Percentiles rank a stretch among this genome's conserved stretches.
Evolutionary conservation across 495 filamentous ascomycete species (phyloP).

Genomic region (Neurospora discreta): DNA sequence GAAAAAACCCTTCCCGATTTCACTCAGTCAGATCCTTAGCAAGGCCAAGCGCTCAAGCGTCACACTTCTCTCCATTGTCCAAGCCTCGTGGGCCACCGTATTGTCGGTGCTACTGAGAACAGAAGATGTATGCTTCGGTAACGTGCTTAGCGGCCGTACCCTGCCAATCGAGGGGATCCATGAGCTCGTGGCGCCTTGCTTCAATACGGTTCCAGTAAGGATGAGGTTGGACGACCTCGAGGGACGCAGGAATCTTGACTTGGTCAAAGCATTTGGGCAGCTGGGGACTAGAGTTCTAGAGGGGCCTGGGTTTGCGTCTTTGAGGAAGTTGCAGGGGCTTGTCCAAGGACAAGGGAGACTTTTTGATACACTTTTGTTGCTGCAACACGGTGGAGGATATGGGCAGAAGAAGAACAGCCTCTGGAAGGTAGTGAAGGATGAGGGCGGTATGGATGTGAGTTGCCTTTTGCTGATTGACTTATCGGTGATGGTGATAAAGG

Average conservation of each 20-base stretch:
- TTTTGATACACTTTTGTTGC: constrained; percentile 67
- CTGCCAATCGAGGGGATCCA: constrained; percentile 52
- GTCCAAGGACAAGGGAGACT: constrained; percentile 14
- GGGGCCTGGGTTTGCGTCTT: not conserved
- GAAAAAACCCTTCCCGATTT: not conserved
- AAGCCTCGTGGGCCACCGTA: constrained; percentile 56
- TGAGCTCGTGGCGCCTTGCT: constrained; percentile 69
- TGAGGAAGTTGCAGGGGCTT: not conserved
- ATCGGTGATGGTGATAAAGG: too few relatives aligned
- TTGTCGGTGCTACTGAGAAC: constrained; percentile 40
- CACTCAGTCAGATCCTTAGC: constrained; percentile 36
- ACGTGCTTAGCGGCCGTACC: constrained; percentile 63
- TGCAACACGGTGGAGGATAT: constrained; percentile 41
- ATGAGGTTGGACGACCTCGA: constrained; percentile 34
- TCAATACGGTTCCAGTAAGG: constrained; percentile 79
- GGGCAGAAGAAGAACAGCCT: constrained; percentile 14
- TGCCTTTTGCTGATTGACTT: not conserved
- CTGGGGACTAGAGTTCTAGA: not conserved
- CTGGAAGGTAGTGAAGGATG: constrained; percentile 57
- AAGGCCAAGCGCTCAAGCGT: constrained; percentile 40
- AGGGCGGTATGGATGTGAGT: constrained; percentile 64
- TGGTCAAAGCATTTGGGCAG: constrained; percentile 42
- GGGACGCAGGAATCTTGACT: constrained; percentile 31
- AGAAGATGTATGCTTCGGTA: constrained; percentile 70
- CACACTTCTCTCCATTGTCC: constrained; percentile 51